Base-by-base conservation (phyloP, 139 green algal genomes). In the Mychonastes homosphaera region DNA sequence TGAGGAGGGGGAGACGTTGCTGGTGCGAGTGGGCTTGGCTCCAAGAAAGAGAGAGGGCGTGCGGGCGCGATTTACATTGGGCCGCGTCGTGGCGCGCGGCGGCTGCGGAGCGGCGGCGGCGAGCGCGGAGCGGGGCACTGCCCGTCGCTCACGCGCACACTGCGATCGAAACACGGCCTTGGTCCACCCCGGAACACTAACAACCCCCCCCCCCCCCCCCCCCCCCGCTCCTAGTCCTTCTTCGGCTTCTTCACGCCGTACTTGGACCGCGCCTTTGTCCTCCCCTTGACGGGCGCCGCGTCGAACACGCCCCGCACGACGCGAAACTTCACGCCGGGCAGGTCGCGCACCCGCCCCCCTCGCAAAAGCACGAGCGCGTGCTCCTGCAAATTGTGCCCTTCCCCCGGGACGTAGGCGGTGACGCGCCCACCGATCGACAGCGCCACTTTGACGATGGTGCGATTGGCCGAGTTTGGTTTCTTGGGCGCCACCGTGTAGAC, bases 321-420 rank as follows among this genome's bases (percentile, higher is more conserved):
- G 47, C 56, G 55, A 65, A 87, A 84, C 57, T 84, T 74, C 47
- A 89, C 85, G 8, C 84, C 81, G 0, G 87, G 87, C 58, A 95
- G 70, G 73, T 95, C 87, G 62, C 85, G 84, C 21, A 83, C 76
- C 34, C 87, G 69, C 26, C 84, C 81, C 29, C 85, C 87, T 19
- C 80, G 64, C 63, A 95, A 44, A 43, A 92, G 46, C 58, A 95
- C 82, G 24, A 94, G 75, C 28, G 77, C 85, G 59, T 95, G 83
- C 75, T 95, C 84, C 73, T 92, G 62, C 34, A 69, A 44, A 53
- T 69, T 69, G 45, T 69, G 62, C 26, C 52, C 49, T 52, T 36
- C 49, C 58, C 75, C 75, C 32, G 76, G 76, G 32, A 83, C 78
- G 65, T 79, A 79, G 4, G 69, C 65, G 5, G 78, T 51, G 13